Evolutionary conservation across 129 eudicot genomes (phyloP), one percentile per base, ranked within the genome.

Genomic region (Flaveria robusta): DNA sequence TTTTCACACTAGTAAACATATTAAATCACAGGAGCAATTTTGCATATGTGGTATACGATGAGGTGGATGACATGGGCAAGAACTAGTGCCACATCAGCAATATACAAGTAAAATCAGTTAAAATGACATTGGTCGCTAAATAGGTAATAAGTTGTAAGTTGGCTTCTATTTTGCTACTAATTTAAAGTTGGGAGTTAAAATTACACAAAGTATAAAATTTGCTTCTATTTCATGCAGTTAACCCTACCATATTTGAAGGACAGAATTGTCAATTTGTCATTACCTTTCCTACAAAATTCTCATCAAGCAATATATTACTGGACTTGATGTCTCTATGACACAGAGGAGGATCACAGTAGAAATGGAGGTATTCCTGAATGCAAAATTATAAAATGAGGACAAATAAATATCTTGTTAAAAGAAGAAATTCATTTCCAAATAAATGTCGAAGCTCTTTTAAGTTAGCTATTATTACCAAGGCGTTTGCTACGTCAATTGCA

Each of bases 271-370:
- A 23, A 59, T 59, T 59, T 23, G 66, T 20, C 46, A 27, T 69
- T 87, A 91, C 99, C 97, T 95, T 95, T 1, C 92, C 99, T 10
- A 84, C 85, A 70, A 87, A 85, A 74, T 91, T 81, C 76, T 86
- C 94, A 68, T 95, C 97, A 54, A 95, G 87, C 81, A 95, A 79
- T 72, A 95, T 95, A 74, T 95, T 95, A 82, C 99, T 91, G 71
- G 99, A 91, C 82, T 95, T 95, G 47, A 95, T 89, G 83, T 91
- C 99, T 83, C 99, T 87, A 71, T 95, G 99, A 83, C 97, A 95
- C 83, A 95, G 75, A 71, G 99, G 96, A 77, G 99, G 99, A 74
- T 95, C 86, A 76, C 99, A 95, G 66, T 95, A 95, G 81, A 84
- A 89, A 64, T 95, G 99, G 34, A 95, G 97, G 85, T 91, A 95